Evolutionary conservation across 2,329 filamentous ascomycete species (phyloP), one percentile per base, ranked within the genome.

Genomic region (Aspergillus clavatus): DNA sequence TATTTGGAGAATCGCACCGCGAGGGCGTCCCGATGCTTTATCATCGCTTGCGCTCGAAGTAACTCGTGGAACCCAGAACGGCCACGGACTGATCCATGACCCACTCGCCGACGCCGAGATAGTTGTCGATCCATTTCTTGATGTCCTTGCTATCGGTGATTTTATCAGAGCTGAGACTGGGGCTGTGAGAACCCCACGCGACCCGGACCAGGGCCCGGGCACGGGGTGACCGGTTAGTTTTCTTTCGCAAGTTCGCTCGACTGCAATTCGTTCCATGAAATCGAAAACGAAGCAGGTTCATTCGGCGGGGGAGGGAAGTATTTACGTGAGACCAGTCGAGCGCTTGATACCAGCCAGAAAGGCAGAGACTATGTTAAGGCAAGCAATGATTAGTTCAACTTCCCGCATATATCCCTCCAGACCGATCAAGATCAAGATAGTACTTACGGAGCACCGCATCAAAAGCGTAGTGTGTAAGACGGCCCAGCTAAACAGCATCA

Each of bases 51-150:
- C 93, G 81, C 74, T 96, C 90, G 67, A 98, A 98, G 72, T 83
- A 98, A 48, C 84, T 80, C 65, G 87, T 94, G 39, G 86, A 84
- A 33, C 89, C 86, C 66, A 95, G 87, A 46, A 97, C 81, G 31
- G 90, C 90, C 24, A 97, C 89, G 23, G 89, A 94, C 74, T 94
- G 87, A 70, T 98, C 93, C 89, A 98, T 95, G 54, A 96, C 87
- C 82, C 89, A 95, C 75, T 98, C 93, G 59, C 93, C 93, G 14
- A 96, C 84, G 52, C 89, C 89, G 35, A 97, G 82, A 69, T 97
- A 97, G 67, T 86, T 91, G 63, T 91, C 86, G 56, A 97, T 82
- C 89, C 90, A 97, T 62, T 83, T 84, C 66, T 86, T 84, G 57
- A 93, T 71, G 52, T 90, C 85, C 67, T 88, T 87, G 69, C 83